These are phyloP conservation scores for Andrographis paniculata DNA, from an alignment of 305 asterid species.

Conservation along the genomic window DNA sequence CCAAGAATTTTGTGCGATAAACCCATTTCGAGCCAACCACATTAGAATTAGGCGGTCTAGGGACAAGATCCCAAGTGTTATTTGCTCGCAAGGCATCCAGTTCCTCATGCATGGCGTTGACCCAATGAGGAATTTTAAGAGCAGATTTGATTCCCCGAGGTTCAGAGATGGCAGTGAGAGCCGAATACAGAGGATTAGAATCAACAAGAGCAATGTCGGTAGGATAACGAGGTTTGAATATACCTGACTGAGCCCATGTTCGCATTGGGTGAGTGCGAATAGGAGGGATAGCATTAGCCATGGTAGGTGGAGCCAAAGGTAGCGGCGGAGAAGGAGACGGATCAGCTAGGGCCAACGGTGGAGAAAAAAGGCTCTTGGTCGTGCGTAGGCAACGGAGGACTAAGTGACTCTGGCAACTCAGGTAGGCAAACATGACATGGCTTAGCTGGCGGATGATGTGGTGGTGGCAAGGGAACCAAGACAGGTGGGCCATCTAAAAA, in stretches of 20 bases:
- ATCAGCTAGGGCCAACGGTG: background rate
- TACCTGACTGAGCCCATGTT: background rate
- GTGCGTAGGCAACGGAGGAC: background rate
- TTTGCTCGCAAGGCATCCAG: background rate
- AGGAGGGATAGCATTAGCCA: background rate
- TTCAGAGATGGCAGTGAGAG: background rate
- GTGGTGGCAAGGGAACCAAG: background rate
- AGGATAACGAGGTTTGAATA: background rate
- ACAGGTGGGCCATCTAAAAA: background rate
- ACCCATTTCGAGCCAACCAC: slow-evolving; percentile 3
- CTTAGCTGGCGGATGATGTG: no score
- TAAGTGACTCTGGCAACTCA: no score
- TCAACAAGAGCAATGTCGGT: background rate
- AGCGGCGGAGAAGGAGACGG: no score
- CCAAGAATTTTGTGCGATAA: background rate
- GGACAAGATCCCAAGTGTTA: slow-evolving; percentile 3
- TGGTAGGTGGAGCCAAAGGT: no score
- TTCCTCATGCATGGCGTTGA: background rate
- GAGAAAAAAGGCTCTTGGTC: background rate
- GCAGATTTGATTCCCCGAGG: slow-evolving; percentile 1
- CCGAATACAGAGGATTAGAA: background rate
- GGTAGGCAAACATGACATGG: no score
- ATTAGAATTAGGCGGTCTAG: background rate
- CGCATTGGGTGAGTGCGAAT: slow-evolving; percentile 1
- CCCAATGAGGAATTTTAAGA: background rate